These are phyloP conservation scores for Fistulifera solaris DNA, from an alignment of 108 stramenopile species.

Conservation along the genomic window DNA sequence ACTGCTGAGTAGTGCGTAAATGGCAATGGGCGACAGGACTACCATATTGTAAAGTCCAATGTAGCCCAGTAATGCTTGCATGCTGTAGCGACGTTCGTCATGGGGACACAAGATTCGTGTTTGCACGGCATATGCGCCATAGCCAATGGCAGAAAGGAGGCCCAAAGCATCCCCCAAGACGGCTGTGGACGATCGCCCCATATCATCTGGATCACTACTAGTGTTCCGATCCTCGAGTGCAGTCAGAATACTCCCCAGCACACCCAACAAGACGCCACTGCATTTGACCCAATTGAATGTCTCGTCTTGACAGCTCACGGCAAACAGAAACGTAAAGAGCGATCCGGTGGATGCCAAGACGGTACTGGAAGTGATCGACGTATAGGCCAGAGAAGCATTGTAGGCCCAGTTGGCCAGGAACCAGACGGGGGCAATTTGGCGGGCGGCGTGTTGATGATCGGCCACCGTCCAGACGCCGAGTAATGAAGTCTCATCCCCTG, in stretches of 20 bases:
- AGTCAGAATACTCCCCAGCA: conserved; percentile 56
- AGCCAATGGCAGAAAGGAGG: conserved; percentile 67
- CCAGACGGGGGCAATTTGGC: conserved; percentile 80
- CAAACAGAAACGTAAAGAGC: conserved; percentile 91
- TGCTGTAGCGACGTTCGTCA: conserved; percentile 69
- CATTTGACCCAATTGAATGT: conserved; percentile 40
- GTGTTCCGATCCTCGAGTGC: conserved; percentile 37
- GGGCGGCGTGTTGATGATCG: conserved; percentile 32
- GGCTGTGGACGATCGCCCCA: not conserved
- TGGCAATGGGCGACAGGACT: conserved; percentile 44
- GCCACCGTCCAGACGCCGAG: conserved; percentile 18
- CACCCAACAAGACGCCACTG: conserved; percentile 54
- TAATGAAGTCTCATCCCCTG: not conserved
- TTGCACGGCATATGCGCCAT: conserved; percentile 77
- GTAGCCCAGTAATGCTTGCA: conserved; percentile 90
- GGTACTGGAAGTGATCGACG: conserved; percentile 88
- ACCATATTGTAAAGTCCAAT: conserved; percentile 76
- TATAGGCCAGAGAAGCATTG: conserved; percentile 66
- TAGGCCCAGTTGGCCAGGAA: conserved; percentile 88
- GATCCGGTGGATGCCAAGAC: conserved; percentile 85
- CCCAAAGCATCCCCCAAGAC: conserved; percentile 56
- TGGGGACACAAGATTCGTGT: conserved; percentile 58
- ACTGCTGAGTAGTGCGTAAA: conserved; percentile 25
- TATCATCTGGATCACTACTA: not conserved
- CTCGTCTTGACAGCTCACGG: conserved; percentile 57